Percentiles rank a stretch among this genome's conserved stretches.
These are phyloP conservation scores for Gossypium schwendimanii DNA, from an alignment of 441 rosid species.

Conservation along the genomic window DNA sequence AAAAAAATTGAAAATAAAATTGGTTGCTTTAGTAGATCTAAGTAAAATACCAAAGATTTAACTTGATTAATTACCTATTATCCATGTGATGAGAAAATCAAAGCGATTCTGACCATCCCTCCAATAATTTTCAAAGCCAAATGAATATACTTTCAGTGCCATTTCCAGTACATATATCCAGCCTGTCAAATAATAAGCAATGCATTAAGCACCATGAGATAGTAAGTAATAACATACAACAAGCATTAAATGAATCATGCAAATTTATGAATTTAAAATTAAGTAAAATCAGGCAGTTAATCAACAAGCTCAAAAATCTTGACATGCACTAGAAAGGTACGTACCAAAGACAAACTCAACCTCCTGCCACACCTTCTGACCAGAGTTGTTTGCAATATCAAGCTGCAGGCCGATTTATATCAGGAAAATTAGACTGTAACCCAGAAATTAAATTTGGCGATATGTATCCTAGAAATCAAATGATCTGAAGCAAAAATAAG, in stretches of 20 bases:
- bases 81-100: slow-evolving; percentile 84
- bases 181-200: slow-evolving; percentile 43
- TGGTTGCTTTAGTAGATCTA: neutral
- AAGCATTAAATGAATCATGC: neutral
- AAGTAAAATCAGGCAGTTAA: slow-evolving; percentile 7
- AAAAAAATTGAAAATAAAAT: neutral
- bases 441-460: slow-evolving; percentile 2
- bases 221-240: neutral
- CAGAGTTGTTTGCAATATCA: slow-evolving; percentile 82
- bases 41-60: neutral
- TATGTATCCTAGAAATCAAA: slow-evolving; percentile 4
- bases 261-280: neutral
- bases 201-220: slow-evolving; percentile 10
- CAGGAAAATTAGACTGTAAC: slow-evolving; percentile 8
- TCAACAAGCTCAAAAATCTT: neutral
- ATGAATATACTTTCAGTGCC: slow-evolving; percentile 83
- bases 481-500: neutral
- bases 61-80: slow-evolving; percentile 55
- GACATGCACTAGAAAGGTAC: slow-evolving; percentile 22
- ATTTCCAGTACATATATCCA: slow-evolving; percentile 97
- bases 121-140: slow-evolving; percentile 89
- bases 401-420: slow-evolving; percentile 46
- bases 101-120: slow-evolving; percentile 94
- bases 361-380: slow-evolving; percentile 79
- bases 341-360: slow-evolving; percentile 89